These are phyloP conservation scores for Leccinum arenicola DNA, from an alignment of 768 basidiomycete genomes.

Conservation along the genomic window DNA sequence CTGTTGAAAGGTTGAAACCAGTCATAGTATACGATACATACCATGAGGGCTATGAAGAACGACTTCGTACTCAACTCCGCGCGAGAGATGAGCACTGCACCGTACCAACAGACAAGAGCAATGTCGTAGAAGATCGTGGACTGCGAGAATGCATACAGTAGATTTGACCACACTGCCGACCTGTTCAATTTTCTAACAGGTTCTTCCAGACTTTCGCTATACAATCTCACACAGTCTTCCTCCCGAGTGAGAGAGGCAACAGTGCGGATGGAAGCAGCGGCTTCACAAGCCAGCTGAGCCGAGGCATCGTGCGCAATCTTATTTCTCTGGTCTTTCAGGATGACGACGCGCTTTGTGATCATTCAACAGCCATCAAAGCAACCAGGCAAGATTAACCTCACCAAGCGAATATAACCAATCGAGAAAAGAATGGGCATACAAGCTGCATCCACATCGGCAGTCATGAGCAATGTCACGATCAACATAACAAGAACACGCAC, in stretches of 20 bases:
- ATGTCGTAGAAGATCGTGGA: slow-evolving; percentile 77
- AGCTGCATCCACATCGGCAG: slow-evolving; percentile 31
- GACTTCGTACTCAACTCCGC: slow-evolving; percentile 10
- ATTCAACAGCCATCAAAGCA: slow-evolving; percentile 6
- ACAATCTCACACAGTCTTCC: slow-evolving; percentile 67
- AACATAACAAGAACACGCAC: slow-evolving; percentile 9
- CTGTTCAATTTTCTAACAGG: slow-evolving; percentile 67
- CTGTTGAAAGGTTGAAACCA: background rate
- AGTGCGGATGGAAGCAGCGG: slow-evolving; percentile 85
- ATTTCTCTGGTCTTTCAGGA: slow-evolving; percentile 82
- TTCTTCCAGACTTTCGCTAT: slow-evolving; percentile 66
- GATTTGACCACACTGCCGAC: slow-evolving; percentile 61
- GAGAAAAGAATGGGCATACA: slow-evolving; percentile 68
- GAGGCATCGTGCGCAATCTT: slow-evolving; percentile 76
- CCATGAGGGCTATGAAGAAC: slow-evolving; percentile 87
- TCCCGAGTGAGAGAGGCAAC: slow-evolving; percentile 89
- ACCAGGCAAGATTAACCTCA: slow-evolving; percentile 29
- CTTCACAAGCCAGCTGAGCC: slow-evolving; percentile 90
- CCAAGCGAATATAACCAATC: slow-evolving; percentile 80
- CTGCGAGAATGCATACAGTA: slow-evolving; percentile 74
- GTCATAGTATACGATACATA: slow-evolving; percentile 28
- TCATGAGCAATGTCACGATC: background rate
- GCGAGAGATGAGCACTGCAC: slow-evolving; percentile 56
- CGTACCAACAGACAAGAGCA: slow-evolving; percentile 80
- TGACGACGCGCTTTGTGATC: slow-evolving; percentile 63